Evolutionary conservation across 2,329 filamentous ascomycete species (phyloP).

Genomic region (Amphichorda felina): DNA sequence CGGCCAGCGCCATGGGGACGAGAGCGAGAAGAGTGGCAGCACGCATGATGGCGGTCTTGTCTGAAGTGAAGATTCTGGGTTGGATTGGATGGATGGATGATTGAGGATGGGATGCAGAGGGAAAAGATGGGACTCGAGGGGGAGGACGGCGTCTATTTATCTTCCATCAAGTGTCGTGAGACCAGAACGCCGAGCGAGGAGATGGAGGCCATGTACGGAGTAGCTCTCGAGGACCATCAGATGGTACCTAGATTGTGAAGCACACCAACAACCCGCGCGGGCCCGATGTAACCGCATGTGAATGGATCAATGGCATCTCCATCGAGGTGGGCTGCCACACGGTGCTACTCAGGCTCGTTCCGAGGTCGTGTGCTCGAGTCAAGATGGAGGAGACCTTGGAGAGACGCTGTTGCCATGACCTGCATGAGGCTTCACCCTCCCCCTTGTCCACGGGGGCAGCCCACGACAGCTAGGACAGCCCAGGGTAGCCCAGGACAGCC

Average conservation of each 20-base stretch:
- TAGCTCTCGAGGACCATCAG: not conserved
- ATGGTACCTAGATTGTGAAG: too few relatives aligned
- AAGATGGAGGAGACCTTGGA: too few relatives aligned
- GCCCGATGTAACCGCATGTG: too few relatives aligned
- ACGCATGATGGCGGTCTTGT: conserved; percentile 14
- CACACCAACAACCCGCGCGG: too few relatives aligned
- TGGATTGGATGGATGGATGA: not conserved
- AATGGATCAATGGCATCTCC: not conserved
- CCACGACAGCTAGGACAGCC: too few relatives aligned
- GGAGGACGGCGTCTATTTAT: conserved; percentile 2
- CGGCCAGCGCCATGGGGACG: conserved; percentile 17
- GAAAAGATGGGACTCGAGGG: not conserved
- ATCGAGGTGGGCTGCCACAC: not conserved
- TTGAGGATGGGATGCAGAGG: conserved; percentile 2
- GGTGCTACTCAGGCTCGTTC: not conserved
- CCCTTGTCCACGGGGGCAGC: too few relatives aligned
- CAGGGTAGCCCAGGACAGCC: too few relatives aligned
- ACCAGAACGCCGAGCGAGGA: not conserved
- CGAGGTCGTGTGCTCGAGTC: too few relatives aligned
- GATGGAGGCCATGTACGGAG: not conserved
- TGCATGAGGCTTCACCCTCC: too few relatives aligned
- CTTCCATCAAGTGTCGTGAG: not conserved
- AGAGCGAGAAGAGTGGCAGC: conserved; percentile 18
- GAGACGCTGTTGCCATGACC: too few relatives aligned
- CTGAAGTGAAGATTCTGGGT: not conserved